Evolutionary conservation across 768 basidiomycete species (phyloP).

Genomic region (Boletus rex-veris): DNA sequence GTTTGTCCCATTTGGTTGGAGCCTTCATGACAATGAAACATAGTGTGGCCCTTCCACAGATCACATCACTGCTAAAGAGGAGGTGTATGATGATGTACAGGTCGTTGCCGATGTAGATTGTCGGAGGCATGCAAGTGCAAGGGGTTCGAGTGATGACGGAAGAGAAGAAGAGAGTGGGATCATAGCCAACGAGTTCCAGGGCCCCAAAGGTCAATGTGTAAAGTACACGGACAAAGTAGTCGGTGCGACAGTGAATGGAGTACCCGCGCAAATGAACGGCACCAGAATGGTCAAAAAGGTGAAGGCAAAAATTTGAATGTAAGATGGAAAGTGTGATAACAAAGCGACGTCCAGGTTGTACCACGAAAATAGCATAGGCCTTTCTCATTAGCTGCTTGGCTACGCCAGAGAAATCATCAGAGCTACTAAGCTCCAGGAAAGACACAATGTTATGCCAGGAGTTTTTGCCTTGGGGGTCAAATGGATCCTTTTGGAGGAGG

Average conservation of each 20-base stretch:
- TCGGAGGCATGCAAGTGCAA: background rate
- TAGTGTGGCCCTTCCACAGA: background rate
- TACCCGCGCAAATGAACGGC: background rate
- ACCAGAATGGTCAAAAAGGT: background rate
- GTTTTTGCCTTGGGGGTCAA: background rate
- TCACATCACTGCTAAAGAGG: background rate
- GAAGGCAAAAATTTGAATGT: background rate
- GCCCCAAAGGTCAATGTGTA: background rate
- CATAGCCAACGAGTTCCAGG: background rate
- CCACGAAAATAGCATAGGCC: background rate
- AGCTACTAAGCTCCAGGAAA: background rate
- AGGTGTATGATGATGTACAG: background rate
- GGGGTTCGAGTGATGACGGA: background rate
- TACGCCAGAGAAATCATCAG: background rate
- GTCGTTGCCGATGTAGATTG: background rate
- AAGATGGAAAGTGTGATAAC: background rate
- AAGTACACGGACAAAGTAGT: background rate
- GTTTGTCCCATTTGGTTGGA: too few species aligned
- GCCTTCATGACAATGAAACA: background rate
- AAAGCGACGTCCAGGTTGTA: background rate
- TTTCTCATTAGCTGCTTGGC: background rate
- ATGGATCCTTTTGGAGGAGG: background rate
- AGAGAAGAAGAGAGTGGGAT: background rate
- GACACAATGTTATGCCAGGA: background rate
- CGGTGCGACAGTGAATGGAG: background rate